A percentile compares a stretch with the other conserved stretches of the same genome.
These are phyloP conservation scores for Monosporozyma aquatica DNA, from an alignment of 805 yeast genomes.

Conservation along the genomic window DNA sequence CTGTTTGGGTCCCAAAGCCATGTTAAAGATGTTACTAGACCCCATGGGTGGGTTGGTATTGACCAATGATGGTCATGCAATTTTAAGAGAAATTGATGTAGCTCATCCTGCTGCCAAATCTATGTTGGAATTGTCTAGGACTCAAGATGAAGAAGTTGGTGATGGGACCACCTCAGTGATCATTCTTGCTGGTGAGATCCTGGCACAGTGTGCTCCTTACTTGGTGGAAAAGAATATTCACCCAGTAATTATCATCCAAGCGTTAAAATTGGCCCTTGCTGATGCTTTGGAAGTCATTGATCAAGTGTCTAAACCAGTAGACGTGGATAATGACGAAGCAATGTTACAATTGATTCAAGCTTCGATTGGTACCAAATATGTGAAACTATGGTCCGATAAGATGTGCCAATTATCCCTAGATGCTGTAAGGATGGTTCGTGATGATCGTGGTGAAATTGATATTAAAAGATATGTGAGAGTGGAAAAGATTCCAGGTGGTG, in stretches of 20 bases:
- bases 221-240: constrained; percentile 85
- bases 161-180: constrained; percentile 98
- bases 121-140: constrained; percentile 92
- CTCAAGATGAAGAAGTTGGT: constrained; percentile 98
- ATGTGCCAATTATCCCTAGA: constrained; percentile 84
- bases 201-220: constrained; percentile 91
- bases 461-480: constrained; percentile 85
- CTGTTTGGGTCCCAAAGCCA: constrained; percentile 97
- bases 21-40: constrained; percentile 94
- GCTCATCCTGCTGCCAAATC: constrained; percentile 99
- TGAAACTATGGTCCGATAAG: constrained; percentile 78
- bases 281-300: constrained; percentile 88
- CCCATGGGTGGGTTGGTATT: constrained; percentile 92
- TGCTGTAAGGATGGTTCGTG: constrained; percentile 78
- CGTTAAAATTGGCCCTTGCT: constrained; percentile 78
- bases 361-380: constrained; percentile 92
- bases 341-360: constrained; percentile 81
- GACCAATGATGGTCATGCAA: constrained; percentile 98
- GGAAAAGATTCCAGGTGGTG: constrained; percentile 98
- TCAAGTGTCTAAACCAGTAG: constrained; percentile 75
- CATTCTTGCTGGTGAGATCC: constrained; percentile 91
- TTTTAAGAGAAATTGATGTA: constrained; percentile 90
- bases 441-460: constrained; percentile 71
- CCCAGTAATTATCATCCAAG: constrained; percentile 92
- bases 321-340: constrained; percentile 72